A percentile compares a stretch with the other conserved stretches of the same genome.
phyloP scores from a whole-genome alignment of 2,329 filamentous ascomycete genomes.

The Calycina marina region DNA sequence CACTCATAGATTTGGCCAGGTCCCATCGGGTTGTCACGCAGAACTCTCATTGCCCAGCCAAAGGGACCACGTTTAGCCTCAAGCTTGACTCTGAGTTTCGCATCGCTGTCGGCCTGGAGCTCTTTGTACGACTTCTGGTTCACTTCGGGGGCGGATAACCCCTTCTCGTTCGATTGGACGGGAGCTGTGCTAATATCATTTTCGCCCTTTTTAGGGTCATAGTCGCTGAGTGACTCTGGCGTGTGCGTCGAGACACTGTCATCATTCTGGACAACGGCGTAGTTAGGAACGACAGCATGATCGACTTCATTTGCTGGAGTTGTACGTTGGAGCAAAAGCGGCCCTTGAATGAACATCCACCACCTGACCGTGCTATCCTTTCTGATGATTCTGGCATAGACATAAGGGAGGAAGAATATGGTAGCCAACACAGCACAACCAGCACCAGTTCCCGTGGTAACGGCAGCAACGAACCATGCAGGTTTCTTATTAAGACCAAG shows the following conservation, averaged over 20 bases:
- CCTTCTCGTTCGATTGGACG: not conserved
- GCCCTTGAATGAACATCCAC: slow-evolving; percentile 48
- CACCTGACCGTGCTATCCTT: slow-evolving; percentile 50
- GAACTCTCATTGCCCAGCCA: slow-evolving; percentile 71
- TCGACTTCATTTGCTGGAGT: slow-evolving; percentile 34
- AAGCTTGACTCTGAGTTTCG: slow-evolving; percentile 47
- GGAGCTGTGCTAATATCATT: not conserved
- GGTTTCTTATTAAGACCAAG: slow-evolving; percentile 53
- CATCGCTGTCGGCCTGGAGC: slow-evolving; percentile 40
- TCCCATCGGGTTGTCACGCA: slow-evolving; percentile 60
- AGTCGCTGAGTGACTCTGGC: slow-evolving; percentile 17
- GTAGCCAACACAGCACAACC: slow-evolving; percentile 44
- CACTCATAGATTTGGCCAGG: slow-evolving; percentile 60
- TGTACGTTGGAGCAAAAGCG: slow-evolving; percentile 47
- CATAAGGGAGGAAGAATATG: slow-evolving; percentile 60
- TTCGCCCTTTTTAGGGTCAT: slow-evolving; percentile 14
- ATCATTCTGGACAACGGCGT: slow-evolving; percentile 59
- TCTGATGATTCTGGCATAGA: slow-evolving; percentile 53
- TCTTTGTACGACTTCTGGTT: slow-evolving; percentile 43
- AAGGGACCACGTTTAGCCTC: slow-evolving; percentile 48
- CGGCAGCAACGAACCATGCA: slow-evolving; percentile 48
- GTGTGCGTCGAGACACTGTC: slow-evolving; percentile 29
- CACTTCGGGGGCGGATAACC: slow-evolving; percentile 20
- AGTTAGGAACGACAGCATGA: slow-evolving; percentile 51
- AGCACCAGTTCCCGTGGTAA: slow-evolving; percentile 48